These are phyloP conservation scores for Spathaspora sp. DNA, from an alignment of 805 yeast genomes.

Conservation along the genomic window DNA sequence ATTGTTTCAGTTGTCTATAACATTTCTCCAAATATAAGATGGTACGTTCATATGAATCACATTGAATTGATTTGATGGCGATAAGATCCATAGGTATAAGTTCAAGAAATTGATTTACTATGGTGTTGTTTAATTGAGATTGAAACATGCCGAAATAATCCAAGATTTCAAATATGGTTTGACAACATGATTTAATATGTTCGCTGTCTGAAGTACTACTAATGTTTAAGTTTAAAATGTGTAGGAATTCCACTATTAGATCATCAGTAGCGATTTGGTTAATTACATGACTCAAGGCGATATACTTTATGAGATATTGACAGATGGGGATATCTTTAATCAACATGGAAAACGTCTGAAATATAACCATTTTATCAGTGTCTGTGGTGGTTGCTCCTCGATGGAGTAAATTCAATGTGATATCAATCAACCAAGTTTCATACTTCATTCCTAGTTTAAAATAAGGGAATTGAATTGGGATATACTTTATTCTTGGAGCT, in stretches of 20 bases:
- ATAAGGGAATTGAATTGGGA: conserved; percentile 57
- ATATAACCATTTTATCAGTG: conserved; percentile 34
- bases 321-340: conserved; percentile 68
- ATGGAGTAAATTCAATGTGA: conserved; percentile 65
- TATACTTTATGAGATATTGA: conserved; percentile 73
- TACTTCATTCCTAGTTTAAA: conserved; percentile 54
- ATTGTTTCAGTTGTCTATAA: conserved; percentile 36
- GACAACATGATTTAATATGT: conserved; percentile 60
- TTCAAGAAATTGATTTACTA: conserved; percentile 46
- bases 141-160: conserved; percentile 60
- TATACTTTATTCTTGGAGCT: conserved; percentile 49
- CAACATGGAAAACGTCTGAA: conserved; percentile 59
- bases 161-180: conserved; percentile 69
- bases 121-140: conserved; percentile 12
- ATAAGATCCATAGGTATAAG: conserved; percentile 64
- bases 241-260: conserved; percentile 48
- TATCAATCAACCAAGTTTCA: conserved; percentile 66
- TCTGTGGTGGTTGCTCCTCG: conserved; percentile 19
- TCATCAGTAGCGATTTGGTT: conserved; percentile 37
- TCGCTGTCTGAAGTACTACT: conserved; percentile 53
- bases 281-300: conserved; percentile 60
- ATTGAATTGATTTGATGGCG: conserved; percentile 76
- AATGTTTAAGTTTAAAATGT: conserved; percentile 50
- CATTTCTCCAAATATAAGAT: conserved; percentile 81
- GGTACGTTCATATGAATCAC: conserved; percentile 84